These are phyloP conservation scores for Pichia cabralensis DNA, from an alignment of 805 yeast genomes.

Conservation along the genomic window DNA sequence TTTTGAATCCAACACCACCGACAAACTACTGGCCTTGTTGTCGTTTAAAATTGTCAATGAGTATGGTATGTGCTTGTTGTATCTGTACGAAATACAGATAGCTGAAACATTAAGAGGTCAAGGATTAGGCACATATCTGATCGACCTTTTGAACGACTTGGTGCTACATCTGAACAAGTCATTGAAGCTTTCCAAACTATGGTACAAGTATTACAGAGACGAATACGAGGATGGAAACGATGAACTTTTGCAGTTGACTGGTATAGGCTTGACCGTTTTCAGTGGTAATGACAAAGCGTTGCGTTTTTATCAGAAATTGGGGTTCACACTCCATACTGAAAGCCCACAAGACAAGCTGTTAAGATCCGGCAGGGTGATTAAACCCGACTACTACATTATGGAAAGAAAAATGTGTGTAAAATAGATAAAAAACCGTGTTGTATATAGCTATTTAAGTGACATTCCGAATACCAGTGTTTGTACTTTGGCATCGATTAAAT, in stretches of 20 bases:
- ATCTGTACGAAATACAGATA: slow-evolving; percentile 51
- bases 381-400: slow-evolving; percentile 10
- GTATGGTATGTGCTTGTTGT: slow-evolving; percentile 31
- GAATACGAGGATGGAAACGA: slow-evolving; percentile 2
- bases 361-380: slow-evolving; percentile 4
- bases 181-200: slow-evolving; percentile 1
- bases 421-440: neutral
- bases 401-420: slow-evolving; percentile 7
- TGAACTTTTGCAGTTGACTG: slow-evolving; percentile 1
- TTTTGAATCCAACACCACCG: slow-evolving; percentile 16
- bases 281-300: slow-evolving; percentile 6
- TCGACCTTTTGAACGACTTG: slow-evolving; percentile 28
- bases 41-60: slow-evolving; percentile 38
- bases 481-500: slow-evolving; percentile 75
- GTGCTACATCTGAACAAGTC: slow-evolving; percentile 14
- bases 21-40: slow-evolving; percentile 30
- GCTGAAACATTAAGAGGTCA: slow-evolving; percentile 24
- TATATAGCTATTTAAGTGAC: neutral
- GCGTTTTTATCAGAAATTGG: slow-evolving; percentile 3
- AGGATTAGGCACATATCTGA: slow-evolving; percentile 31
- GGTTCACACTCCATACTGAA: slow-evolving; percentile 1
- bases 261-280: slow-evolving; percentile 10
- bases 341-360: slow-evolving; percentile 5
- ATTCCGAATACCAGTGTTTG: slow-evolving; percentile 76
- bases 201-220: slow-evolving; percentile 2